A percentile compares a stretch with the other conserved stretches of the same genome.
phyloP scores from a whole-genome alignment of 495 filamentous ascomycete species.

The Pyronema omphalodes region DNA sequence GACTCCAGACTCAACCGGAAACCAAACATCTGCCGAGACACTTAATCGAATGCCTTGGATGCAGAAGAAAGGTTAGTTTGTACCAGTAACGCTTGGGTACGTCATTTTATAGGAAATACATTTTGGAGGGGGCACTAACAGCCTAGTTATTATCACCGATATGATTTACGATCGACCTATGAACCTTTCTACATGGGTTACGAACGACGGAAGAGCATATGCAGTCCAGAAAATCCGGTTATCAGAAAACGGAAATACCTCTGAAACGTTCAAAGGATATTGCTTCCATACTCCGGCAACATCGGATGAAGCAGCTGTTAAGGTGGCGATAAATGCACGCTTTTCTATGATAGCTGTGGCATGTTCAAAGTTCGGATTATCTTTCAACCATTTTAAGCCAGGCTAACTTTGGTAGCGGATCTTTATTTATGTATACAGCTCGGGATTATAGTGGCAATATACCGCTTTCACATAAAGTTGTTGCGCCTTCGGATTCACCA shows the following conservation, averaged over 20 bases:
- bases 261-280: conserved; percentile 61
- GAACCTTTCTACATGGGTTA: conserved; percentile 90
- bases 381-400: background rate
- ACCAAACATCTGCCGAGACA: conserved; percentile 79
- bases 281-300: conserved; percentile 64
- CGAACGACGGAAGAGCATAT: conserved; percentile 74
- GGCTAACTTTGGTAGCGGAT: conserved; percentile 30
- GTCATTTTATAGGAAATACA: conserved; percentile 5
- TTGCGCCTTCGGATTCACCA: conserved; percentile 46
- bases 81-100: conserved; percentile 11
- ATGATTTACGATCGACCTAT: conserved; percentile 97
- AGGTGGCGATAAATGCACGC: conserved; percentile 72
- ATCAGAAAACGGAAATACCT: conserved; percentile 22
- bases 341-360: conserved; percentile 85
- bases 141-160: conserved; percentile 30
- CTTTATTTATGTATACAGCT: conserved; percentile 69
- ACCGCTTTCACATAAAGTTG: conserved; percentile 65
- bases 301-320: conserved; percentile 41
- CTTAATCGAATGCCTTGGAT: conserved; percentile 73
- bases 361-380: conserved; percentile 37
- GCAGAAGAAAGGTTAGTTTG: conserved; percentile 41
- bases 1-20: conserved; percentile 61
- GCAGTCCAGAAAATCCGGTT: conserved; percentile 52
- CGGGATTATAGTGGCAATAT: conserved; percentile 89
- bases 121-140: background rate